These are phyloP conservation scores for Colletotrichum limetticola DNA, from an alignment of 2,329 filamentous ascomycete genomes.

Conservation along the genomic window DNA sequence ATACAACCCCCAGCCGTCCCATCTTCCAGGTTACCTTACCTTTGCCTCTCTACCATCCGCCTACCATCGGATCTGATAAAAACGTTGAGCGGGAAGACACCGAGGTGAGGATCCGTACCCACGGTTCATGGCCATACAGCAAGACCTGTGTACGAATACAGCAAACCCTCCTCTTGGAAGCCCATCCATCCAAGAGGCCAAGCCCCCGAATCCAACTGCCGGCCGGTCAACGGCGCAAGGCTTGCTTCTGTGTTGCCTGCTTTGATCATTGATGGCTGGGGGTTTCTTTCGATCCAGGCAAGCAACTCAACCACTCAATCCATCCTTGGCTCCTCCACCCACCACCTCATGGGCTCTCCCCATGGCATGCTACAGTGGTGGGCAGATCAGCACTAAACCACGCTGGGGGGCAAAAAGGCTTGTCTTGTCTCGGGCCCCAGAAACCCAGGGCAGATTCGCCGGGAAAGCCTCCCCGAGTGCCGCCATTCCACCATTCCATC, in stretches of 20 bases:
- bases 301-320: not conserved
- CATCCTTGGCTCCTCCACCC: not conserved
- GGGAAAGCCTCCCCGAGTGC: not conserved
- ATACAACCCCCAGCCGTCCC: not conserved
- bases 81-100: not conserved
- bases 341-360: not conserved
- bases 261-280: not conserved
- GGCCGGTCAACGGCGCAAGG: constrained; percentile 17
- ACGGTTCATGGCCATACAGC: not conserved
- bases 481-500: not conserved
- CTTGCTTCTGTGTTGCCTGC: not conserved
- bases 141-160: not conserved
- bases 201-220: constrained; percentile 24
- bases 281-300: not conserved
- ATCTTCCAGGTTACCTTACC: not conserved
- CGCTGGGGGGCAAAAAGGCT: constrained; percentile 5
- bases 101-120: not conserved
- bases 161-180: not conserved
- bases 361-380: not conserved
- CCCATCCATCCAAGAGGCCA: not conserved
- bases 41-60: not conserved
- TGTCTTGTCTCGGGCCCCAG: not conserved
- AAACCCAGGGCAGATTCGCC: not conserved
- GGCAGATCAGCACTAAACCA: constrained; percentile 16
- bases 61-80: not conserved